Evolutionary conservation across 2,329 filamentous ascomycete species (phyloP).

Genomic region (Aureobasidium mangrovei): DNA sequence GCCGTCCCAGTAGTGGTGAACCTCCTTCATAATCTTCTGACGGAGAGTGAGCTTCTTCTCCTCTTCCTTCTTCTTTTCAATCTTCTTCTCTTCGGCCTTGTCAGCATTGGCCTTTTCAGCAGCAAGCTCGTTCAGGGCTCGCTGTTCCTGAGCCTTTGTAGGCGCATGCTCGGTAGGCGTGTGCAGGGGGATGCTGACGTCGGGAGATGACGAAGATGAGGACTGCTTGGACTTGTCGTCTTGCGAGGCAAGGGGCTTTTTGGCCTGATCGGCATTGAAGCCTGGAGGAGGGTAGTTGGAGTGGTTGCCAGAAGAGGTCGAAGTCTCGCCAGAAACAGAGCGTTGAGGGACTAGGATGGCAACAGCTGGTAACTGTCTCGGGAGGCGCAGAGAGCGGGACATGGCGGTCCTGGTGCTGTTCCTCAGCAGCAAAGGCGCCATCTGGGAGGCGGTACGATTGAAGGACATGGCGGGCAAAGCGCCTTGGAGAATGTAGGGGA

Average conservation of each 20-base stretch:
- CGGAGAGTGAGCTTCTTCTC: slow-evolving; percentile 79
- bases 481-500: background rate
- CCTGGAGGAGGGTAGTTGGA: slow-evolving; percentile 67
- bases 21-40: slow-evolving; percentile 93
- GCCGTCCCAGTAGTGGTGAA: slow-evolving; percentile 94
- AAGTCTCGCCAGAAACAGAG: slow-evolving; percentile 48
- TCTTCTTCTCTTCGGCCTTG: slow-evolving; percentile 45
- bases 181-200: slow-evolving; percentile 28
- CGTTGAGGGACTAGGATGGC: slow-evolving; percentile 49
- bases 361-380: slow-evolving; percentile 46
- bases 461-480: slow-evolving; percentile 35
- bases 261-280: slow-evolving; percentile 83
- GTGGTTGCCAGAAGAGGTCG: slow-evolving; percentile 40
- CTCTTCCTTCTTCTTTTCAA: slow-evolving; percentile 55
- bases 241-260: slow-evolving; percentile 61
- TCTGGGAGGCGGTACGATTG: slow-evolving; percentile 35
- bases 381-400: slow-evolving; percentile 35
- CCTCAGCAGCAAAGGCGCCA: slow-evolving; percentile 40
- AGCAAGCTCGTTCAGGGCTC: slow-evolving; percentile 54
- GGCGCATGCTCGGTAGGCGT: slow-evolving; percentile 38
- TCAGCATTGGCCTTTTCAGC: slow-evolving; percentile 47
- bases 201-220: slow-evolving; percentile 8
- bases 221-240: slow-evolving; percentile 24
- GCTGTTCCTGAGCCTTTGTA: slow-evolving; percentile 38
- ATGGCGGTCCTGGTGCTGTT: slow-evolving; percentile 35